Base-by-base conservation (phyloP, 2,329 filamentous ascomycete genomes). In the Exophiala dermatitidis region DNA sequence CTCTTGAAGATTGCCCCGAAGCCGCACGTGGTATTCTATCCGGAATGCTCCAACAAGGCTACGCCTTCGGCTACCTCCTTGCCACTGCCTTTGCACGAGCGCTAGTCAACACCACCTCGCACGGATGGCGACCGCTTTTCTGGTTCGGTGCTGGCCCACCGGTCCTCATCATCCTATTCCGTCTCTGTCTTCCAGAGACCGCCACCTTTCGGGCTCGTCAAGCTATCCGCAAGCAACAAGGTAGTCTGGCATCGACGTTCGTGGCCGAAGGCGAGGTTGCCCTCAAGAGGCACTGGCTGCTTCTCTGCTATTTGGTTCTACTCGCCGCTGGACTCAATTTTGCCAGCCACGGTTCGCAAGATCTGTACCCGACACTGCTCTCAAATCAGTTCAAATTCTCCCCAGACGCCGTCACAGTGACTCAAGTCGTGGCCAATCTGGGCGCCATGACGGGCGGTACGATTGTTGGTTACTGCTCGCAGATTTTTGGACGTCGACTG, bases 261-360 rank as follows among this genome's bases (percentile, higher is more conserved):
- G 50, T 91, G 29, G 71, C 77, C 0, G 88, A 95, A 70, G 88
- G 86, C 56, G 87, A 86, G 63, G 80, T 90, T 0, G 89, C 88
- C 0, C 65, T 95, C 31, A 84, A 81, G 69, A 79, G 81, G 7
- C 88, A 95, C 69, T 95, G 90, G 90, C 60, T 88, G 9, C 70
- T 94, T 2, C 74, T 95, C 52, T 73, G 83, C 34, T 95, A 95
- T 70, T 75, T 95, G 53, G 87, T 95, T 4, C 74, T 95, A 19
- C 75, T 95, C 37, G 94, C 94, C 88, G 85, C 88, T 1, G 88
- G 88, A 3, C 93, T 95, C 75, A 95, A 94, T 71, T 94, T 93
- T 66, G 90, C 93, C 86, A 46, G 38, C 3, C 50, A 52, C 45
- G 48, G 49, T 50, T 85, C 81, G 26, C 82, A 86, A 63, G 81